Evolutionary conservation across 2,329 filamentous ascomycete species (phyloP).

Genomic region (Aspergillus ochraceoroseus): DNA sequence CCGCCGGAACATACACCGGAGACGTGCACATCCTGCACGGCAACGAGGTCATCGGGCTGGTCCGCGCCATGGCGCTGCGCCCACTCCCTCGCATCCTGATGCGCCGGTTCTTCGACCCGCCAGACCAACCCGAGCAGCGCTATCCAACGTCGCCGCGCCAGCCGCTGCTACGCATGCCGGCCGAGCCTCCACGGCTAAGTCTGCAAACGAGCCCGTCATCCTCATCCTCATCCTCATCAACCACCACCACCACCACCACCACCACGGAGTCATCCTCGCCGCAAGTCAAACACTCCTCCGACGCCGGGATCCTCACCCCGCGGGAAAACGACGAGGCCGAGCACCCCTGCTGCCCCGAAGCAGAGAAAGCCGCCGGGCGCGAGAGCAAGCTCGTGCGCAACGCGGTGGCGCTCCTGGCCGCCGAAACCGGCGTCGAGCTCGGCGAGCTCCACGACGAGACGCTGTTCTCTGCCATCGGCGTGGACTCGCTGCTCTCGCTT

Average conservation of each 20-base stretch:
- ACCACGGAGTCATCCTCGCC: not conserved
- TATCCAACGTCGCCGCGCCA: no score
- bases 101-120: conserved; percentile 17
- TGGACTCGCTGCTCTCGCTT: not conserved
- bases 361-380: not conserved
- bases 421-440: conserved; percentile 24
- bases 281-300: no score
- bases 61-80: conserved; percentile 35
- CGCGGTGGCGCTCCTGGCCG: conserved; percentile 25
- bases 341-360: not conserved
- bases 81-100: conserved; percentile 21
- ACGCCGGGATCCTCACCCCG: no score
- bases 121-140: no score
- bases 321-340: no score
- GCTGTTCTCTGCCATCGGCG: not conserved
- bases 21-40: conserved; percentile 40
- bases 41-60: conserved; percentile 30
- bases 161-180: no score
- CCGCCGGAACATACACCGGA: conserved; percentile 31
- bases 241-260: not conserved
- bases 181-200: no score
- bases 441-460: conserved; percentile 24
- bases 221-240: not conserved
- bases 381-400: conserved; percentile 9
- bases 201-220: conserved; percentile 3